Conservation (phyloP, 75 land plant genomes). For the Pseudotsuga menziesii region DNA sequence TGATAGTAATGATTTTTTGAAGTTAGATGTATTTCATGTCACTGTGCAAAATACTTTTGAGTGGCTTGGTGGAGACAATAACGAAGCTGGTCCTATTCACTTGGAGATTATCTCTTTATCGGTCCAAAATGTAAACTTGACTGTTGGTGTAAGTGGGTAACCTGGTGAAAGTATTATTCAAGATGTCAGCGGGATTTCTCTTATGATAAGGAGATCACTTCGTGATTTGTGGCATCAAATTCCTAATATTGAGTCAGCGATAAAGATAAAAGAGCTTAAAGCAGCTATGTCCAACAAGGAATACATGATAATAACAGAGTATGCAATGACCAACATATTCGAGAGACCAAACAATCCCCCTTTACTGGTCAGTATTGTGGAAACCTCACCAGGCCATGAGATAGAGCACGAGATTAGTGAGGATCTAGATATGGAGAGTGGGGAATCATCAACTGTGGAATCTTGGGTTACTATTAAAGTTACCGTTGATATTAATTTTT, state of each 20-base stretch:
- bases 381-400: conserved; percentile 18
- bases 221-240: too few relatives aligned
- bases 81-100: conserved; percentile 66
- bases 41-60: conserved; percentile 66
- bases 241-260: too few relatives aligned
- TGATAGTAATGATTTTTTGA: conserved; percentile 73
- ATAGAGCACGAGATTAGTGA: conserved; percentile 14
- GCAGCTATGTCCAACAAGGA: too few relatives aligned
- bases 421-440: neutral
- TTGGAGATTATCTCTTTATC: conserved; percentile 54
- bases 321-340: conserved; percentile 69
- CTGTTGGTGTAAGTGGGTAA: too few relatives aligned
- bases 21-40: conserved; percentile 84
- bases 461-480: conserved; percentile 60
- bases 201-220: too few relatives aligned
- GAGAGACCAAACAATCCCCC: conserved; percentile 72
- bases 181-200: too few relatives aligned
- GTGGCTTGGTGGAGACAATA: conserved; percentile 79
- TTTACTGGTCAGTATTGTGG: conserved; percentile 17
- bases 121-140: too few relatives aligned
- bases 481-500: conserved; percentile 45
- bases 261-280: too few relatives aligned
- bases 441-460: conserved; percentile 16
- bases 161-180: too few relatives aligned
- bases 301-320: conserved; percentile 87